Evolutionary conservation across 2,329 filamentous ascomycete species (phyloP).

Genomic region (Aureobasidium sp.): DNA sequence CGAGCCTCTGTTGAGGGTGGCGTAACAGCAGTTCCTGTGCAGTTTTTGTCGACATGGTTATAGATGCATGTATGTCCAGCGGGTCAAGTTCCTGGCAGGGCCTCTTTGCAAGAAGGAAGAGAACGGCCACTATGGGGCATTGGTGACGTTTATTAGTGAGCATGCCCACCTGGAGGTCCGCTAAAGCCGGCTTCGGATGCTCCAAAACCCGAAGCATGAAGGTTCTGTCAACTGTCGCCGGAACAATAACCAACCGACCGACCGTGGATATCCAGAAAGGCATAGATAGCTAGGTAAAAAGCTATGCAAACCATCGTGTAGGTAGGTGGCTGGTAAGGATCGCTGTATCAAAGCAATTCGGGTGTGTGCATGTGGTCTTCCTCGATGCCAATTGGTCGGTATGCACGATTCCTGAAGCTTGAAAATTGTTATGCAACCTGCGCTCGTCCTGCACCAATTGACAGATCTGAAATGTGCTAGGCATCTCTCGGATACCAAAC

Average conservation of each 20-base stretch:
- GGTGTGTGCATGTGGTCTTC: neutral
- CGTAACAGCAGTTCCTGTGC: constrained; percentile 27
- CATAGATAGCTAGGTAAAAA: neutral
- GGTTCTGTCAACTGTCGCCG: neutral
- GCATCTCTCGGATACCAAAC: neutral
- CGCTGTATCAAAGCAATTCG: neutral
- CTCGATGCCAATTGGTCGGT: neutral
- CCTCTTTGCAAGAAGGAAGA: neutral
- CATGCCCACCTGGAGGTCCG: neutral
- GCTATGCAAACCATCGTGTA: neutral
- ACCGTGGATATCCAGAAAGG: neutral
- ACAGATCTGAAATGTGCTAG: neutral
- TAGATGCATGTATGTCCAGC: neutral
- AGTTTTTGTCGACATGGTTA: constrained; percentile 20
- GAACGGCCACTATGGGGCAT: neutral
- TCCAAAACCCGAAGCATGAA: neutral
- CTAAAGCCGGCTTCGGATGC: constrained; percentile 1
- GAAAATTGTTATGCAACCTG: neutral
- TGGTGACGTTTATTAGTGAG: constrained; percentile 13
- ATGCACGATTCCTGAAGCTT: neutral
- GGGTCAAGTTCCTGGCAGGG: neutral
- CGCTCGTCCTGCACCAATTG: neutral
- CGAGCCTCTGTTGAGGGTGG: constrained; percentile 60
- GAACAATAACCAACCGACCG: neutral
- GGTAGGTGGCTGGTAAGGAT: neutral